Conservation (phyloP, 1,284 basidiomycete species). For the Austroboletus novae-zelandiae region DNA sequence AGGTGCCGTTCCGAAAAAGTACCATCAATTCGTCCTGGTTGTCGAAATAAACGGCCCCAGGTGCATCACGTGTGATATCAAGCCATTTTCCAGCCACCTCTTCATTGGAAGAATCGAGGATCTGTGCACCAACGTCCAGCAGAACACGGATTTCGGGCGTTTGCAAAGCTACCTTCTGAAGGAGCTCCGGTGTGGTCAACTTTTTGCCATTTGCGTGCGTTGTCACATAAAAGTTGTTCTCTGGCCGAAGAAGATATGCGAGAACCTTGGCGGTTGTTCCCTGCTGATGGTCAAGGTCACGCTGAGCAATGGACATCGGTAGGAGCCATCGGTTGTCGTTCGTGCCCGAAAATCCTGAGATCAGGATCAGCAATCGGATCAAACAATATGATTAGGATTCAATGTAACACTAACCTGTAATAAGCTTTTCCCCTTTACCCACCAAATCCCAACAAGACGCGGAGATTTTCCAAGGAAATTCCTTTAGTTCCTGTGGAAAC, state of each 20-base stretch:
- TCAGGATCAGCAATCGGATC: not conserved
- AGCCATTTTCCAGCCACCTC: not conserved
- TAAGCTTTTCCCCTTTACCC: constrained; percentile 10
- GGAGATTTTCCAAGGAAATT: constrained; percentile 44
- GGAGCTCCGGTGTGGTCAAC: not conserved
- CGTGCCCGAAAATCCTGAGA: constrained; percentile 9
- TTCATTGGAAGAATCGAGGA: not conserved
- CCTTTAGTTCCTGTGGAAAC: constrained; percentile 35
- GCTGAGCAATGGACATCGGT: constrained; percentile 12
- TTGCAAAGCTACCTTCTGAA: not conserved
- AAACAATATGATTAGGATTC: not conserved
- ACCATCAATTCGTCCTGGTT: not conserved
- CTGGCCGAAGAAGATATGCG: constrained; percentile 36
- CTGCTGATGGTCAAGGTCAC: constrained; percentile 11
- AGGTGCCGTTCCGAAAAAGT: not conserved
- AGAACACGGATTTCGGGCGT: not conserved
- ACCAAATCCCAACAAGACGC: constrained; percentile 52
- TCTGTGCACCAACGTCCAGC: not conserved
- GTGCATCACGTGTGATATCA: not conserved
- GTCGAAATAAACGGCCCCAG: not conserved
- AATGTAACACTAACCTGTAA: constrained; percentile 3
- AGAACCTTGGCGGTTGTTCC: constrained; percentile 39
- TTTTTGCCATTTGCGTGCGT: not conserved
- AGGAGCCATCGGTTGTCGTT: constrained; percentile 2
- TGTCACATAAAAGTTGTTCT: not conserved